Evolutionary conservation across 2,329 filamentous ascomycete genomes (phyloP).

Genomic region (Neonectria hederae): DNA sequence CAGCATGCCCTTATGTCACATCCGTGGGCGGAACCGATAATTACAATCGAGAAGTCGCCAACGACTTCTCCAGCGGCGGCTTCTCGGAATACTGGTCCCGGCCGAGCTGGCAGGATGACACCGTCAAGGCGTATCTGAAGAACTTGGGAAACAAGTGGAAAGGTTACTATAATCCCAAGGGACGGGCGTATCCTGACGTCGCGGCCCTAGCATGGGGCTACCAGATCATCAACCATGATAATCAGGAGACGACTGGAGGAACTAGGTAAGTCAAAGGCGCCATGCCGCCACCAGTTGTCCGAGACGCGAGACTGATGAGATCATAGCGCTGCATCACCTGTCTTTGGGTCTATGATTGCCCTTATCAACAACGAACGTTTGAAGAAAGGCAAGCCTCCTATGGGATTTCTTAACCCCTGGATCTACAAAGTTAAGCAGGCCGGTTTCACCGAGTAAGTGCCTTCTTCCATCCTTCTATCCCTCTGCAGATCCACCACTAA

Average conservation of each 20-base stretch:
- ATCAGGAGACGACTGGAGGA: slow-evolving; percentile 42
- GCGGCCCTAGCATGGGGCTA: slow-evolving; percentile 59
- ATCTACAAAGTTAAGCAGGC: slow-evolving; percentile 55
- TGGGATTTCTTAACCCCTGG: slow-evolving; percentile 72
- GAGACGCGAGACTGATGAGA: neutral
- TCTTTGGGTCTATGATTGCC: slow-evolving; percentile 69
- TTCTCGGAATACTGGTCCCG: slow-evolving; percentile 59
- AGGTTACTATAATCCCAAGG: slow-evolving; percentile 55
- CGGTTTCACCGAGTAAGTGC: slow-evolving; percentile 50
- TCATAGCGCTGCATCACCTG: slow-evolving; percentile 65
- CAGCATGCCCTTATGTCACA: slow-evolving; percentile 68
- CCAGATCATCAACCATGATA: slow-evolving; percentile 47
- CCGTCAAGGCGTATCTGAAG: slow-evolving; percentile 55
- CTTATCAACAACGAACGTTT: slow-evolving; percentile 72
- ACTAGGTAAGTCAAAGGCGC: slow-evolving; percentile 43
- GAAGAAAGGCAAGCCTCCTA: slow-evolving; percentile 57
- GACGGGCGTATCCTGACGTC: slow-evolving; percentile 70
- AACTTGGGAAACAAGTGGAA: slow-evolving; percentile 59
- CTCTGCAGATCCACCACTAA: slow-evolving; percentile 12
- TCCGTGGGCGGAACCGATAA: slow-evolving; percentile 67
- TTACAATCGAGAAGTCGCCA: slow-evolving; percentile 61
- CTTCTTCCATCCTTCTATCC: neutral
- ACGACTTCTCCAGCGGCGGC: slow-evolving; percentile 62
- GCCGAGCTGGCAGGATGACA: slow-evolving; percentile 56
- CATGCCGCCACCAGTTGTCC: neutral